phyloP scores from a whole-genome alignment of 2,329 filamentous ascomycete species.

The Colletotrichum destructivum region DNA sequence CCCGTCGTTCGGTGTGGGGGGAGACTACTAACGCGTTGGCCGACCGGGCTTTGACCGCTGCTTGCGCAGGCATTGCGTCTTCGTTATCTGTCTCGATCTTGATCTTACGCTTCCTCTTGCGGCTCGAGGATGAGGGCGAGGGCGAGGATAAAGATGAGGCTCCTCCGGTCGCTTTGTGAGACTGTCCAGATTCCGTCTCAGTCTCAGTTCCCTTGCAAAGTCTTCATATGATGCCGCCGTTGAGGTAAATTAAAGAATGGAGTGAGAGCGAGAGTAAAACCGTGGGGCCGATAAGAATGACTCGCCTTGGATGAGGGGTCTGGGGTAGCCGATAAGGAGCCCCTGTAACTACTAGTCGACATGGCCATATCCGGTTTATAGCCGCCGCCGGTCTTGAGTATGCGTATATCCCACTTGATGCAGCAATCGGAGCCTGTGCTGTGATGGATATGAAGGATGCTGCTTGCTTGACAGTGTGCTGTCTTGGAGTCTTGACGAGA shows the following conservation, averaged over 20 bases:
- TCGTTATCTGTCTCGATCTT: conserved; percentile 3
- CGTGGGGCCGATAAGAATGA: conserved; percentile 26
- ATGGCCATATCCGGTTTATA: background rate
- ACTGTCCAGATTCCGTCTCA: conserved; percentile 8
- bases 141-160: background rate
- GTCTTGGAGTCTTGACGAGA: background rate
- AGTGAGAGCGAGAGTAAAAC: no score
- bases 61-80: conserved; percentile 33
- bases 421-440: background rate
- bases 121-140: background rate
- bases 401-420: background rate
- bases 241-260: background rate
- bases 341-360: conserved; percentile 17
- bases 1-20: background rate
- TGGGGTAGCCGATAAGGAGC: conserved; percentile 22
- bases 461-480: background rate
- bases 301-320: conserved; percentile 27
- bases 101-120: conserved; percentile 15
- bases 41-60: conserved; percentile 31
- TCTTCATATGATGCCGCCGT: conserved; percentile 15
- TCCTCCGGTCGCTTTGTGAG: background rate
- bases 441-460: background rate
- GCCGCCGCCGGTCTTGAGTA: background rate
- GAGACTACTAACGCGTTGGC: conserved; percentile 38
- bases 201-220: conserved; percentile 17